Evolutionary conservation across 208 protist species (phyloP).

Genomic region (Trypanosoma boissoni): DNA sequence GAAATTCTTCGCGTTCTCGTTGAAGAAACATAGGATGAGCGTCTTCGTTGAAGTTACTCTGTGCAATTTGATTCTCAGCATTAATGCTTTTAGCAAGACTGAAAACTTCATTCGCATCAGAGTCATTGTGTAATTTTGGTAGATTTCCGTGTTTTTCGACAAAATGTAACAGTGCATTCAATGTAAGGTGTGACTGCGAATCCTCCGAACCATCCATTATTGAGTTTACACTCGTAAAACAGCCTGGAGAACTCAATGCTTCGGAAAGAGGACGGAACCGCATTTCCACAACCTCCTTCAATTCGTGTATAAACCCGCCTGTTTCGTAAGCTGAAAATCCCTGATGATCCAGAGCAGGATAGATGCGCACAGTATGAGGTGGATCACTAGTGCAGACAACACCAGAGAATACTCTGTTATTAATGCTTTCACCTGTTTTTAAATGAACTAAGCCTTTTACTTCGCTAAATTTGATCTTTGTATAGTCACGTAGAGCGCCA

Average conservation of each 20-base stretch:
- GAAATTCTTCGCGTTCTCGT: constrained; percentile 62
- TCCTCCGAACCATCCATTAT: constrained; percentile 89
- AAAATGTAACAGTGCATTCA: constrained; percentile 67
- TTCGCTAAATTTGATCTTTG: constrained; percentile 82
- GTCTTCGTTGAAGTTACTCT: neutral
- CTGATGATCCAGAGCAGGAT: constrained; percentile 71
- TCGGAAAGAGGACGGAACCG: constrained; percentile 64
- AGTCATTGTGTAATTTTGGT: constrained; percentile 56
- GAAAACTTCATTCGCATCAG: constrained; percentile 65
- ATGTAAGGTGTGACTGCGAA: constrained; percentile 56
- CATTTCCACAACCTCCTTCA: constrained; percentile 61
- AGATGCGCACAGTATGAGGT: constrained; percentile 75
- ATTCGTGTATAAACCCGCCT: constrained; percentile 83
- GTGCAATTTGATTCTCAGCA: constrained; percentile 38
- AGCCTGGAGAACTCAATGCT: constrained; percentile 46
- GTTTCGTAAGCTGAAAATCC: constrained; percentile 77
- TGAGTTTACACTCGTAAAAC: constrained; percentile 70
- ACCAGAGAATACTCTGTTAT: constrained; percentile 63
- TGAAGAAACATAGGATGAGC: constrained; percentile 13
- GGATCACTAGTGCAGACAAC: constrained; percentile 75
- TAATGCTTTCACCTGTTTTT: constrained; percentile 63
- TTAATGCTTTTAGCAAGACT: constrained; percentile 49
- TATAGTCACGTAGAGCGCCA: constrained; percentile 82
- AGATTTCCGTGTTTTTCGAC: constrained; percentile 59
- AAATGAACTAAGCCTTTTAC: constrained; percentile 63